A percentile compares a stretch with the other conserved stretches of the same genome.
These are phyloP conservation scores for Cryptosporidium bovis DNA, from an alignment of 169 alveolate genomes.

Conservation along the genomic window DNA sequence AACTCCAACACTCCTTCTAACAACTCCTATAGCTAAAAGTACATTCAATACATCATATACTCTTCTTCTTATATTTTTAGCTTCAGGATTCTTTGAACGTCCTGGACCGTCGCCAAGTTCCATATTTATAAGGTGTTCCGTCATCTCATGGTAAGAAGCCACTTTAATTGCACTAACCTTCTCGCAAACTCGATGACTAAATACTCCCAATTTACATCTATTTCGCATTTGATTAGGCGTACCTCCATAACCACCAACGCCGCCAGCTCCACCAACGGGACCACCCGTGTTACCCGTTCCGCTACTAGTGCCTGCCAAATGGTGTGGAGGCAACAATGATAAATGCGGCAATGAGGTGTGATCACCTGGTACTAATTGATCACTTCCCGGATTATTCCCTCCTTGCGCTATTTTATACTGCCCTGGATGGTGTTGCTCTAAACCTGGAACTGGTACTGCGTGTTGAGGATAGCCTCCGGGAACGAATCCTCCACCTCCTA, in stretches of 20 bases:
- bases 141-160: constrained; percentile 73
- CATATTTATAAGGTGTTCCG: constrained; percentile 70
- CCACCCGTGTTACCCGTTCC: constrained; percentile 52
- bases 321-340: constrained; percentile 60
- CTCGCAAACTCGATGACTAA: constrained; percentile 71
- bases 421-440: constrained; percentile 69
- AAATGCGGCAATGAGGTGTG: constrained; percentile 62
- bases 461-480: constrained; percentile 68
- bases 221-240: constrained; percentile 71
- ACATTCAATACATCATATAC: constrained; percentile 87
- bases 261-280: constrained; percentile 62
- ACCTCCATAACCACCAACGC: constrained; percentile 69
- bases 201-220: constrained; percentile 72
- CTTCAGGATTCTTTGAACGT: constrained; percentile 78
- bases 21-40: constrained; percentile 80
- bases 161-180: constrained; percentile 72
- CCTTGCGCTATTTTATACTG: constrained; percentile 57
- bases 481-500: constrained; percentile 74
- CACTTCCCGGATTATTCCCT: constrained; percentile 20
- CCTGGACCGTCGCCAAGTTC: constrained; percentile 75
- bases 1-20: constrained; percentile 74
- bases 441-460: constrained; percentile 62
- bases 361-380: constrained; percentile 59
- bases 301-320: constrained; percentile 47
- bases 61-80: constrained; percentile 86